These are phyloP conservation scores for Lablab purpureus DNA, from an alignment of 306 rosid species.

Conservation along the genomic window DNA sequence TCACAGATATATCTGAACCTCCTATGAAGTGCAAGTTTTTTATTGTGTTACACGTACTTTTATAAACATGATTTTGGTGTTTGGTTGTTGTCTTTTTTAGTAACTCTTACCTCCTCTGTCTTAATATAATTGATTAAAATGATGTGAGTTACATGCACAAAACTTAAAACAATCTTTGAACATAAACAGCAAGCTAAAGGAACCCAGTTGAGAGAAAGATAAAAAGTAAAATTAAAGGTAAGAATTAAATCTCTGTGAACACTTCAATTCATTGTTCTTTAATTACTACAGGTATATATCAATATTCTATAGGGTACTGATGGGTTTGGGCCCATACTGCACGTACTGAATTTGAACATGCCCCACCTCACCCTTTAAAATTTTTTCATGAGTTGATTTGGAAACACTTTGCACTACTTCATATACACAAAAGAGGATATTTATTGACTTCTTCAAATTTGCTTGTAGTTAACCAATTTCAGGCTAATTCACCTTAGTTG, in stretches of 20 bases:
- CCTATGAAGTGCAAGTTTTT: conserved; percentile 47
- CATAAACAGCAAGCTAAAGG: neutral
- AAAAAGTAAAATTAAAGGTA: conserved; percentile 17
- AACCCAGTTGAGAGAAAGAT: conserved; percentile 1
- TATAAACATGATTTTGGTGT: conserved; percentile 82
- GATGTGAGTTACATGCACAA: neutral
- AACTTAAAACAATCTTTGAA: neutral
- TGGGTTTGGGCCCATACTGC: conserved; percentile 39
- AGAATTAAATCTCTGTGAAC: conserved; percentile 18
- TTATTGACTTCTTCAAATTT: neutral
- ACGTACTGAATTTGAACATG: conserved; percentile 2
- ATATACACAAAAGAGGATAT: neutral
- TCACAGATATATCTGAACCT: conserved; percentile 38
- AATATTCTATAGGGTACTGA: conserved; percentile 29
- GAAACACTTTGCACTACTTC: neutral
- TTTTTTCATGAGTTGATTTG: conserved; percentile 16
- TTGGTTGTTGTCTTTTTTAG: conserved; percentile 59
- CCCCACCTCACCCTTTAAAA: conserved; percentile 36
- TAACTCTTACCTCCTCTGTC: conserved; percentile 34
- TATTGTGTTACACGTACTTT: conserved; percentile 49
- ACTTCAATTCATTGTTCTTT: conserved; percentile 7
- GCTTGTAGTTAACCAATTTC: neutral
- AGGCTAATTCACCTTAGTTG: neutral
- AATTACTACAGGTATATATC: neutral
- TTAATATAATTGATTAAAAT: conserved; percentile 26